A percentile compares a stretch with the other conserved stretches of the same genome.
phyloP scores from a whole-genome alignment of 108 stramenopile genomes.

The Conticribra weissflogii region DNA sequence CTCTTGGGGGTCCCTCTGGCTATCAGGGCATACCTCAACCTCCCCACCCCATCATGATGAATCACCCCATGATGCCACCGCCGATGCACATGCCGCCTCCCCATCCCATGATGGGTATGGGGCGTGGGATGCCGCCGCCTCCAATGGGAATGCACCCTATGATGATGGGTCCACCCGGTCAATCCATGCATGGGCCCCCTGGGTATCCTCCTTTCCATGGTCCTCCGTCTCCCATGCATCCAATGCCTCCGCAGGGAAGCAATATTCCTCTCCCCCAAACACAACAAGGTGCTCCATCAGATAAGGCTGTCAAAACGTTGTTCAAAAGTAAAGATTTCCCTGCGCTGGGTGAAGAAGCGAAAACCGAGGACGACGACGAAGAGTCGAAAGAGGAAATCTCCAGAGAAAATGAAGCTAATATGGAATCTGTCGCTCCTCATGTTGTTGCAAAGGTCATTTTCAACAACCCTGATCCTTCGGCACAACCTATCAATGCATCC shows the following conservation, averaged over 20 bases:
- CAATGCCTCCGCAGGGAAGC: neutral
- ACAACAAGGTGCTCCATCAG: neutral
- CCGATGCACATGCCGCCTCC: conserved; percentile 18
- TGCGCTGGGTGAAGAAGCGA: conserved; percentile 15
- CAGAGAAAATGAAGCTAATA: conserved; percentile 1
- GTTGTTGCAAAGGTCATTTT: conserved; percentile 33
- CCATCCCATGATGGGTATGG: conserved; percentile 17
- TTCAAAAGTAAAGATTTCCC: conserved; percentile 36
- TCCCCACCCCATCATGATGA: conserved; percentile 16
- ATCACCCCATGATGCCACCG: conserved; percentile 22
- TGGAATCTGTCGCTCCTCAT: neutral
- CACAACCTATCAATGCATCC: conserved; percentile 70
- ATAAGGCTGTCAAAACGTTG: neutral
- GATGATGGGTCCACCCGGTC: conserved; percentile 1
- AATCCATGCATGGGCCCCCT: neutral
- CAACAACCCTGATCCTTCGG: conserved; percentile 70
- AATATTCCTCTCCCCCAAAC: neutral
- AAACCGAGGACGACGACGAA: neutral
- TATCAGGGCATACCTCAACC: conserved; percentile 12
- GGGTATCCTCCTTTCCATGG: conserved; percentile 3
- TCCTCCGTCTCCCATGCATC: neutral
- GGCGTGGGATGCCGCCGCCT: conserved; percentile 16
- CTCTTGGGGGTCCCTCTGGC: neutral
- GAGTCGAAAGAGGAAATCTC: neutral
- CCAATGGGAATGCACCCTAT: conserved; percentile 1